Evolutionary conservation across 78 protist genomes (phyloP), one percentile per base, ranked within the genome.

Genomic region (Cavenderia fasciculata): DNA sequence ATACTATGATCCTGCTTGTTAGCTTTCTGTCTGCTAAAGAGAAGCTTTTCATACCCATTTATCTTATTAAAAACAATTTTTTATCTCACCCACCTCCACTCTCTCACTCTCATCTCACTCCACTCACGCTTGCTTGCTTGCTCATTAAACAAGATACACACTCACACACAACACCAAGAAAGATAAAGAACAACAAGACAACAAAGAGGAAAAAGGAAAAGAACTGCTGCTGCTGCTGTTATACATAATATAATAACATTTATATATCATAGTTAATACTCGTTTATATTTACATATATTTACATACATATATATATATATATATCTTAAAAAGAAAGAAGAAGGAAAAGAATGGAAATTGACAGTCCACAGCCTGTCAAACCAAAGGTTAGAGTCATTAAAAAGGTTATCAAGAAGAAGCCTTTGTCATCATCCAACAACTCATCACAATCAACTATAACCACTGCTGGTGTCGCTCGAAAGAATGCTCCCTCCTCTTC

Each of bases 311-410:
- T n/a, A n/a, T n/a, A n/a, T n/a, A 49, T 12, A 14, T 18, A 18
- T 12, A 14, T 14, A 49, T 49, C 54, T 14, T 14, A 49, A 14
- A 49, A 12, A 49, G 54, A 12, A 49, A 49, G 54, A 14, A 49
- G 27, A 49, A 49, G 54, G 54, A 49, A 12, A 49, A 49, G 54
- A 14, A 49, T 49, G 54, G 54, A 49, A 14, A 49, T 49, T 14
- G 54, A 49, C 54, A 49, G 14, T 12, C 54, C 54, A 49, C 27
- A 12, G 27, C 36, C 10, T 5, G 21, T 47, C n/a, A 82, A 68
- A 68, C 75, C 89, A 68, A 82, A 82, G 49, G 74, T 82, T 5
- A 65, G 77, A 43, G 77, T 82, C n/a, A 70, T 82, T 31, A 82
- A 82, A 51, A 82, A 82, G 31, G 89, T 82, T 14, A 56, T 82